Percentiles rank a stretch among this genome's conserved stretches.
Evolutionary conservation across 495 filamentous ascomycete genomes (phyloP).

Genomic region (Penicillium coprophilum): DNA sequence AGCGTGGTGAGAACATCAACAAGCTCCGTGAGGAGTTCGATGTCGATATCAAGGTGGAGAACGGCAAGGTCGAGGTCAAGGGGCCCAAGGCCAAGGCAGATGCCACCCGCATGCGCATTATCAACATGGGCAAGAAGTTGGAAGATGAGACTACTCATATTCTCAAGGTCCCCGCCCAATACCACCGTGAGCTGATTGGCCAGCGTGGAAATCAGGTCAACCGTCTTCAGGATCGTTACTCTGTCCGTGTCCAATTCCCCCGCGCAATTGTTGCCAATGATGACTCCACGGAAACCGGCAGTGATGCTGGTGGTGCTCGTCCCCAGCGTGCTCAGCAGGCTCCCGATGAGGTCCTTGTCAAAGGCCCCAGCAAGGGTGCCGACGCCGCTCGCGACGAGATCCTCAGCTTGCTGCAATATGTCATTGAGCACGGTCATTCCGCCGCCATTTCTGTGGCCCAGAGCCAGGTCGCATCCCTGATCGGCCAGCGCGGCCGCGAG

Average conservation of each 20-base stretch:
- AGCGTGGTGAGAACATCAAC: constrained; percentile 87
- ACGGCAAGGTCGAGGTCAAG: constrained; percentile 69
- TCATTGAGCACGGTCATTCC: constrained; percentile 76
- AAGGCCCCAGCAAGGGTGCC: constrained; percentile 86
- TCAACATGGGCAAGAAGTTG: constrained; percentile 70
- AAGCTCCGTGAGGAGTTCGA: constrained; percentile 96
- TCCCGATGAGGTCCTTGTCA: constrained; percentile 85
- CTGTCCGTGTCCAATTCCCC: constrained; percentile 92
- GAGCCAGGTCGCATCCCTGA: constrained; percentile 82
- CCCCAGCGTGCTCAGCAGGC: constrained; percentile 67
- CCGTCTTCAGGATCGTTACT: constrained; percentile 77
- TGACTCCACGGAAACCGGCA: constrained; percentile 61
- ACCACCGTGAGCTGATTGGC: constrained; percentile 74
- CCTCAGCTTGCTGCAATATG: constrained; percentile 78
- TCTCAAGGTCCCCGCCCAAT: constrained; percentile 84
- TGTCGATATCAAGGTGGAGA: constrained; percentile 88
- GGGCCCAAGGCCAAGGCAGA: constrained; percentile 80
- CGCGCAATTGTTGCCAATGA: constrained; percentile 65
- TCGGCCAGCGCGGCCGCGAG: constrained; percentile 82
- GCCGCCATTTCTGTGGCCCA: constrained; percentile 81
- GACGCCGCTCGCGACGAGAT: constrained; percentile 90
- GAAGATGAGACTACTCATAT: constrained; percentile 84
- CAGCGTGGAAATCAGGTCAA: constrained; percentile 65
- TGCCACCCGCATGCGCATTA: constrained; percentile 73
- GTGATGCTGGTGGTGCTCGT: constrained; percentile 63